phyloP scores from a whole-genome alignment of 2,329 filamentous ascomycete species.

The Trichophyton rubrum region DNA sequence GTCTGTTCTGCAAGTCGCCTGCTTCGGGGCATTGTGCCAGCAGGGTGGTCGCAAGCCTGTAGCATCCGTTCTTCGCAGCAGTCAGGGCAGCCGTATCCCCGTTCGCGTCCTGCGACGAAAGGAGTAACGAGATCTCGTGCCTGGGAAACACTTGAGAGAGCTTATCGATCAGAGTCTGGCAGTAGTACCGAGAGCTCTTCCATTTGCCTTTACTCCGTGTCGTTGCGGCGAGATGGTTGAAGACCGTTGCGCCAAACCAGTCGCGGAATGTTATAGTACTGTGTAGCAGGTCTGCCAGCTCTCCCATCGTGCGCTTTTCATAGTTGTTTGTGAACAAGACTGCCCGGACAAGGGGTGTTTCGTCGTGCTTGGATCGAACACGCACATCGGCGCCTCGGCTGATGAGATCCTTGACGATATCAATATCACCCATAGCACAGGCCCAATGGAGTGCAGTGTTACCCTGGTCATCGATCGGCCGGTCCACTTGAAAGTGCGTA shows the following conservation, averaged over 20 bases:
- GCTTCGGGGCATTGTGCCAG: slow-evolving; percentile 63
- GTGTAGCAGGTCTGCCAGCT: slow-evolving; percentile 69
- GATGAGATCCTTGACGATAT: slow-evolving; percentile 78
- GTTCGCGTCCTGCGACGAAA: slow-evolving; percentile 71
- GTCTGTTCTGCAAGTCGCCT: slow-evolving; percentile 68
- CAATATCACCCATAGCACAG: slow-evolving; percentile 89
- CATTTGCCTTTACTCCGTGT: slow-evolving; percentile 78
- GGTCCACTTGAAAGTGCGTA: slow-evolving; percentile 73
- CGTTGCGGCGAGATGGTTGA: slow-evolving; percentile 86
- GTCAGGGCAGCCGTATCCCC: slow-evolving; percentile 87
- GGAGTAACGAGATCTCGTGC: slow-evolving; percentile 60
- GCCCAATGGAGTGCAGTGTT: slow-evolving; percentile 96
- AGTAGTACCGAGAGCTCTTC: slow-evolving; percentile 81
- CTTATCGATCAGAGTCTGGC: slow-evolving; percentile 80
- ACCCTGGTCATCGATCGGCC: slow-evolving; percentile 81
- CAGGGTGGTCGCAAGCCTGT: slow-evolving; percentile 56
- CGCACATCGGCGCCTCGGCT: slow-evolving; percentile 63
- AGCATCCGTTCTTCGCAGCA: slow-evolving; percentile 73
- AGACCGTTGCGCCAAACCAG: slow-evolving; percentile 70
- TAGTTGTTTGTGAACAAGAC: slow-evolving; percentile 96
- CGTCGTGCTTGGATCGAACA: slow-evolving; percentile 56
- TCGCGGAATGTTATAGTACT: slow-evolving; percentile 71
- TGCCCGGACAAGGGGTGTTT: slow-evolving; percentile 87
- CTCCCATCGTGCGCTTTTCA: slow-evolving; percentile 82
- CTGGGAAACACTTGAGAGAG: slow-evolving; percentile 66